Percentiles rank a stretch among this genome's conserved stretches.
Conservation (phyloP, 192 early-diverging fungal genomes). For the Rhizophagus clarus region DNA sequence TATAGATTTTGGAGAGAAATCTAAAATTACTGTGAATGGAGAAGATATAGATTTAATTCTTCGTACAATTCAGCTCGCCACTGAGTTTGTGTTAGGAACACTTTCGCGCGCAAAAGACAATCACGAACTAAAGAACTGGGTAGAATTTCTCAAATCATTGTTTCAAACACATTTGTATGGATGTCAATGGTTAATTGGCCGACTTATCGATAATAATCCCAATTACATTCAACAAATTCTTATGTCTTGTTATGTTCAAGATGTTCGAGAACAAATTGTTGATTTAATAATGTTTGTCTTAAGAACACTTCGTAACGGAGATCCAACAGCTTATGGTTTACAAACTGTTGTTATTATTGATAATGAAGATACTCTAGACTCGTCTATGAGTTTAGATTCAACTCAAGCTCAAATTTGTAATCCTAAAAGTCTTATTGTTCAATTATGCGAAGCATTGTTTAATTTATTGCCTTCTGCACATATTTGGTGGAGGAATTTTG, state of each 20-base stretch:
- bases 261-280: conserved; percentile 46
- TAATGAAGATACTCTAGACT: not conserved
- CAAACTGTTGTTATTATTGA: not conserved
- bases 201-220: conserved; percentile 25
- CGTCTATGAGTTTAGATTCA: not conserved
- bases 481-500: conserved; percentile 47
- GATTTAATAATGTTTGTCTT: conserved; percentile 42
- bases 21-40: not conserved
- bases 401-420: conserved; percentile 17
- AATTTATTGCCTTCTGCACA: conserved; percentile 42
- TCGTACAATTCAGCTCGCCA: conserved; percentile 37
- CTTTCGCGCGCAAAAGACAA: conserved; percentile 44
- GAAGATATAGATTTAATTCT: conserved; percentile 30
- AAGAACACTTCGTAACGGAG: conserved; percentile 34
- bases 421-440: conserved; percentile 30
- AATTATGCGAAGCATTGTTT: conserved; percentile 32
- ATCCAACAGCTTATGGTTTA: conserved; percentile 38
- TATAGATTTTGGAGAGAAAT: not conserved
- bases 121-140: conserved; percentile 42
- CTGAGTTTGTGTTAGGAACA: conserved; percentile 45
- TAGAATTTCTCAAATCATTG: conserved; percentile 39
- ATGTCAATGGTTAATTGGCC: conserved; percentile 40
- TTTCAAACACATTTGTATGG: conserved; percentile 35
- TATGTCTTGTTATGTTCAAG: conserved; percentile 41
- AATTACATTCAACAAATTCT: conserved; percentile 36